A percentile compares a stretch with the other conserved stretches of the same genome.
Evolutionary conservation across 345 rosid species (phyloP).

Genomic region (Angophora floribunda): DNA sequence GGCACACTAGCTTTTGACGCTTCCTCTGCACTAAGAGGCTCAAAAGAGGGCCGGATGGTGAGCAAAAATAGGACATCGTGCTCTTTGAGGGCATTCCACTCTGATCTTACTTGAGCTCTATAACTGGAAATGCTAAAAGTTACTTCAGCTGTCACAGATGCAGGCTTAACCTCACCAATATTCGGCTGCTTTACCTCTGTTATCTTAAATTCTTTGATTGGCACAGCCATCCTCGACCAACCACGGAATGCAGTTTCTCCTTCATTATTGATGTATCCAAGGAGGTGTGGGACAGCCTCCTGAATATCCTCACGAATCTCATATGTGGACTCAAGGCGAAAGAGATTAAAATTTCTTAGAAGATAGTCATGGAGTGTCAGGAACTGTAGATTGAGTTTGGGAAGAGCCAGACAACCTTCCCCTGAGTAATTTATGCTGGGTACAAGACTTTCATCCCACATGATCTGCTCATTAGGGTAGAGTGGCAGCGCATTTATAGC

Average conservation of each 20-base stretch:
- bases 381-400: conserved; percentile 94
- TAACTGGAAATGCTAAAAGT: conserved; percentile 91
- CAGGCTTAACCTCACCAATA: conserved; percentile 97
- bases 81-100: conserved; percentile 96
- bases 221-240: conserved; percentile 99
- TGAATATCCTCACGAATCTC: conserved; percentile 99
- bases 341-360: conserved; percentile 90
- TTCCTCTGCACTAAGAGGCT: conserved; percentile 94
- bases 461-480: conserved; percentile 97
- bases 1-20: conserved; percentile 89
- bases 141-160: conserved; percentile 76
- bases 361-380: conserved; percentile 97
- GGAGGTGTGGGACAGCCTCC: conserved; percentile 95
- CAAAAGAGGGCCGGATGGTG: conserved; percentile 83
- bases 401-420: conserved; percentile 98
- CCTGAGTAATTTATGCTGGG: conserved; percentile 99
- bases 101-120: conserved; percentile 78
- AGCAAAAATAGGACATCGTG: conserved; percentile 96
- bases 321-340: conserved; percentile 96
- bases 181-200: conserved; percentile 87
- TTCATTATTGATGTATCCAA: conserved; percentile 75
- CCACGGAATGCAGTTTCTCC: conserved; percentile 96
- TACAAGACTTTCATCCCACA: conserved; percentile 99
- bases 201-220: conserved; percentile 66
- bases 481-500: conserved; percentile 97